A percentile compares a stretch with the other conserved stretches of the same genome.
Conservation (phyloP, 2,329 filamentous ascomycete species). For the Chaetomiaceae sp. region DNA sequence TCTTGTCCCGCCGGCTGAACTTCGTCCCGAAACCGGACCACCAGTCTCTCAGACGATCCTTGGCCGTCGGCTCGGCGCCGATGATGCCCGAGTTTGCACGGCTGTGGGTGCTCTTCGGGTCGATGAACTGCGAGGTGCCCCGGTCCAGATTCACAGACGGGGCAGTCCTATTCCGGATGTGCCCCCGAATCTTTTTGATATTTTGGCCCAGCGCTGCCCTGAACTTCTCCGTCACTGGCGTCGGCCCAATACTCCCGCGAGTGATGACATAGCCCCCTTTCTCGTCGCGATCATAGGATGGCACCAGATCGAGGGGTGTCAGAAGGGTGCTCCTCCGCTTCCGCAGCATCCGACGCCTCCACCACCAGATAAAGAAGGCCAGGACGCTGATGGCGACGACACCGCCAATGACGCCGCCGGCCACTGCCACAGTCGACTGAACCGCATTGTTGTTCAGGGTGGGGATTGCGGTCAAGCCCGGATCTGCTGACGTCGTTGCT, state of each 20-base stretch:
- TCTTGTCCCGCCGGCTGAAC: conserved; percentile 34
- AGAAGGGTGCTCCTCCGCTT: conserved; percentile 46
- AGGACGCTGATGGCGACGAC: conserved; percentile 44
- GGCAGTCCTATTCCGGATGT: conserved; percentile 31
- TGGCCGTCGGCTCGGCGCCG: conserved; percentile 28
- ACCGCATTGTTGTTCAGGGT: conserved; percentile 27
- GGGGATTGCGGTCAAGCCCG: conserved; percentile 19
- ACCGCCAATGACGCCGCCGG: conserved; percentile 49
- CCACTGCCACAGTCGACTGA: conserved; percentile 41
- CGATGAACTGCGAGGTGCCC: conserved; percentile 50
- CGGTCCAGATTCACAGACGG: conserved; percentile 48
- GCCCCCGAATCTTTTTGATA: conserved; percentile 33
- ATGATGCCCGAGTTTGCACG: conserved; percentile 30
- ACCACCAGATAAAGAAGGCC: conserved; percentile 48
- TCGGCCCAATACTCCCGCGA: conserved; percentile 46
- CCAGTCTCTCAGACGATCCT: conserved; percentile 42
- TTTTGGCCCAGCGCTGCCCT: conserved; percentile 38
- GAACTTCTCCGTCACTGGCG: conserved; percentile 40
- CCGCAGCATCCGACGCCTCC: conserved; percentile 40
- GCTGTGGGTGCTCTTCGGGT: conserved; percentile 34
- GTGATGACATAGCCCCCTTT: conserved; percentile 40
- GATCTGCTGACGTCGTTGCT: conserved; percentile 17
- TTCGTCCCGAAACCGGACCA: conserved; percentile 41
- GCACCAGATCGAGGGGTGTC: conserved; percentile 42
- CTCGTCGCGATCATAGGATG: conserved; percentile 27